Percentiles rank a stretch among this genome's conserved stretches.
Evolutionary conservation across 1,284 basidiomycete species (phyloP).

Genomic region (Rhodotorula mucilaginosa): DNA sequence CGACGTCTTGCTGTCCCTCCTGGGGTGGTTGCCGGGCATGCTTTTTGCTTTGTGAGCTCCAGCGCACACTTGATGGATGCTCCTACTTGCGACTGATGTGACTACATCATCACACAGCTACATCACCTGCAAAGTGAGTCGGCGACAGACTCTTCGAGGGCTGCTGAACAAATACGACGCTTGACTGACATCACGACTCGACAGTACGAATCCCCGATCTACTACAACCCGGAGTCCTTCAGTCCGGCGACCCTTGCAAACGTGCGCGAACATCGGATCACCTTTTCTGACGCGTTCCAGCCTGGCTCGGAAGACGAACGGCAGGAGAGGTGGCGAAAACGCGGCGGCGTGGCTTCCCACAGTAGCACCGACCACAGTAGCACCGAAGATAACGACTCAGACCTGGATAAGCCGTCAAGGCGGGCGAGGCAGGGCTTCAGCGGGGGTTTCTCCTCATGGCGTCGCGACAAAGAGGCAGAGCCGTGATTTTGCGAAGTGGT

Average conservation of each 20-base stretch:
- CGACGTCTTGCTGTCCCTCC: neutral
- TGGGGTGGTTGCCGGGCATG: conserved; percentile 1
- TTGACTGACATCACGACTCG: neutral
- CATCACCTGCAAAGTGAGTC: neutral
- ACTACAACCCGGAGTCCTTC: neutral
- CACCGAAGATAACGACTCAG: no score
- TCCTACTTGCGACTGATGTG: neutral
- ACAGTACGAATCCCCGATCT: conserved; percentile 1
- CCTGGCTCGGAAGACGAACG: conserved; percentile 1
- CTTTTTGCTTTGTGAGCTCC: neutral
- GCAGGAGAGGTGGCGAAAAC: neutral
- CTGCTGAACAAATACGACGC: neutral
- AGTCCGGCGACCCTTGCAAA: neutral
- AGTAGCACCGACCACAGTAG: no score
- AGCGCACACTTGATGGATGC: neutral
- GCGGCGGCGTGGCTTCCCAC: neutral
- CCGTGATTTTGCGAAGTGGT: no score
- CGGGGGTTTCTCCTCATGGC: no score
- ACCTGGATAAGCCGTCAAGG: no score
- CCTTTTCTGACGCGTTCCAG: neutral
- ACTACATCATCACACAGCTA: neutral
- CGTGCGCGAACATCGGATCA: no score
- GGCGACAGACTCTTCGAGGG: no score
- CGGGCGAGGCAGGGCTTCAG: no score
- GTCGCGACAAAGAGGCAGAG: no score